Evolutionary conservation across 1,284 basidiomycete genomes (phyloP).

Genomic region (Malassezia brasiliensis): DNA sequence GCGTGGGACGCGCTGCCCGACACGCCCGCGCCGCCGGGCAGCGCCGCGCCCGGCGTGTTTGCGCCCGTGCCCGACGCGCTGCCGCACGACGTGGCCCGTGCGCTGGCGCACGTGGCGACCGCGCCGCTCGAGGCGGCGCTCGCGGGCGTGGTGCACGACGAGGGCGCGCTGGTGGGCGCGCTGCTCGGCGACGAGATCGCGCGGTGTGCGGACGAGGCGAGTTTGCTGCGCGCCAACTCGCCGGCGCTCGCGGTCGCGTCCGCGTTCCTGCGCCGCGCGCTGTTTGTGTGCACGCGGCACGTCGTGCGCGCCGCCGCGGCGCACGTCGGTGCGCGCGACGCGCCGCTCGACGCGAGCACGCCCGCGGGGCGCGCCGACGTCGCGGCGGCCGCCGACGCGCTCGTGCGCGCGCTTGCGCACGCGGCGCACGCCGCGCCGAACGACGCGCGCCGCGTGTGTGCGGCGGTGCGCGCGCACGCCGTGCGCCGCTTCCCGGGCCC

Average conservation of each 20-base stretch:
- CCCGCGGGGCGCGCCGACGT: not conserved
- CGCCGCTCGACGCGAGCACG: not conserved
- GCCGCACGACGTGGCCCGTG: not conserved
- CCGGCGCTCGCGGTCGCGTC: not conserved
- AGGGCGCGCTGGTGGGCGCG: not conserved
- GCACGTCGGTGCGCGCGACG: not conserved
- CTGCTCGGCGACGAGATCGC: not conserved
- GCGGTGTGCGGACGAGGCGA: not conserved
- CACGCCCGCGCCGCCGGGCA: too few relatives aligned
- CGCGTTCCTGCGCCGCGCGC: not conserved
- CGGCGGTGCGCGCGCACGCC: not conserved
- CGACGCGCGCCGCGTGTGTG: slow-evolving; percentile 1
- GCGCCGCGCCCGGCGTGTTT: too few relatives aligned
- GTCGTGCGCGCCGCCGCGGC: not conserved
- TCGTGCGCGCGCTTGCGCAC: not conserved
- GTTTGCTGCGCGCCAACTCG: slow-evolving; percentile 8
- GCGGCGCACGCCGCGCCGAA: not conserved
- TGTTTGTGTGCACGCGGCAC: not conserved
- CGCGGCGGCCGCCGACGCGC: not conserved
- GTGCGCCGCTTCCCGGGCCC: not conserved
- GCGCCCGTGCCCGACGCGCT: not conserved
- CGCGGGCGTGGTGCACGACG: not conserved
- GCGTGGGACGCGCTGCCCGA: not conserved
- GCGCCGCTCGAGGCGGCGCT: not conserved
- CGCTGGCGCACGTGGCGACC: not conserved